phyloP scores from a whole-genome alignment of 148 eudicot genomes.

The Hydrangea macrophylla region DNA sequence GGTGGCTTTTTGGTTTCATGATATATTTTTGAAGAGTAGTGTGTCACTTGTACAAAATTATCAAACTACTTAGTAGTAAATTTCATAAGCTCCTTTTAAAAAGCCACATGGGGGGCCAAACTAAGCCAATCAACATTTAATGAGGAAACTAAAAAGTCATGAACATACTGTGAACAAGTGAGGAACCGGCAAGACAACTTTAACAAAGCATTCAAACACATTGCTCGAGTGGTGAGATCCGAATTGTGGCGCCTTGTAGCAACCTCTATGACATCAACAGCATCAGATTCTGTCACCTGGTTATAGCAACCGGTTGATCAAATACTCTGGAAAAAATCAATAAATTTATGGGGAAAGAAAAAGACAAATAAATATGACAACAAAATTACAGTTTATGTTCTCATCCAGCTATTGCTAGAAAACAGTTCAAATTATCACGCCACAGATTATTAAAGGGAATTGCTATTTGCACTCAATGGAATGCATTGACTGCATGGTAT shows the following conservation, averaged over 20 bases:
- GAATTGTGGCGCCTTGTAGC: conserved; percentile 63
- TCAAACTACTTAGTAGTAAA: no score
- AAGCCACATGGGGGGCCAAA: no score
- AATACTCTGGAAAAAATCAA: neutral
- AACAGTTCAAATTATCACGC: neutral
- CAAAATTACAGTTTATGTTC: neutral
- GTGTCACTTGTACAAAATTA: no score
- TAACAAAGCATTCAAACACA: conserved; percentile 86
- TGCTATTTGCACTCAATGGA: no score
- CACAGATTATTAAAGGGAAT: no score
- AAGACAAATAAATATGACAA: neutral
- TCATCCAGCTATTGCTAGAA: conserved; percentile 8
- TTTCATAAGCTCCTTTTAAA: no score
- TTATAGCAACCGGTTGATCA: conserved; percentile 18
- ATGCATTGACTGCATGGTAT: no score
- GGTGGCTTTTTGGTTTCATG: no score
- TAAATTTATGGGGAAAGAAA: conserved; percentile 1
- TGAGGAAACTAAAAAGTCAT: conserved; percentile 11
- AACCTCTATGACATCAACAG: conserved; percentile 76
- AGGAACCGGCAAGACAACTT: conserved; percentile 96
- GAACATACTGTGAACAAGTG: conserved; percentile 76
- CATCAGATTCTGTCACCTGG: conserved; percentile 94
- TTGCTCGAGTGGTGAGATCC: conserved; percentile 78
- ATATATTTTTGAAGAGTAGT: no score
- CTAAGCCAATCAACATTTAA: neutral